Evolutionary conservation across 2,329 filamentous ascomycete species (phyloP), one percentile per base, ranked within the genome.

Genomic region (Trichoderma asperellum): DNA sequence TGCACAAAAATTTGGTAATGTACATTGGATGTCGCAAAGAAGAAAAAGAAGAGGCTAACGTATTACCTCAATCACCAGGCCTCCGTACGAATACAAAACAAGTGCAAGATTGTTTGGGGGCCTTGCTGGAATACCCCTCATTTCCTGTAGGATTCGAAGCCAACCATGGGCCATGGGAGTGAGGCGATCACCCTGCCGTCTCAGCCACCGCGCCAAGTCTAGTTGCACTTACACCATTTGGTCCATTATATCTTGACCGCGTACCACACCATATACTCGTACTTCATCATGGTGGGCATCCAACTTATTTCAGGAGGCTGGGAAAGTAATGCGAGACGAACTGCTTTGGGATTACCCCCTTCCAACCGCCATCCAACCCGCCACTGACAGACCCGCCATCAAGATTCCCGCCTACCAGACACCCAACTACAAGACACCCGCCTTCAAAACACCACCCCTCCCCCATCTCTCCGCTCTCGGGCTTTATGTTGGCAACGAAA

Each of bases 201-300:
- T 53, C 62, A 65, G 62, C 62, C 62, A 40, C 62, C 62, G 16
- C 62, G 52, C 62, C 43, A 57, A 21, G 62, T 43, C 49, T 43
- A 37, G 62, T 65, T 65, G 52, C 62, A 24, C 62, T 65, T 65
- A 34, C 35, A 52, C 52, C 43, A 56, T 24, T 16, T 37, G 4
- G 2, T 14, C 14, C 52, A 34, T 47, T 40, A 34, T 14, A 65
- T 43, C 37, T 16, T 56, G 21, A n/a, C 59, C 59, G 59, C 59
- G 59, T 12, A 35, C 59, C n/a, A 21, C n/a, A 24, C 27, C 18
- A 24, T 24, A 24, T 21, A 32, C 56, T 24, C 10, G 21, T 32
- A 43, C 16, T 59, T 52, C 11, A 16, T 40, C 14, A 40, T 18
- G 37, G 37, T 14, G 37, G 37, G 37, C 5, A 16, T 34, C 35